Evolutionary conservation across 2,329 filamentous ascomycete genomes (phyloP), one percentile per base, ranked within the genome.

Genomic region (Botryosphaeria dothidea): DNA sequence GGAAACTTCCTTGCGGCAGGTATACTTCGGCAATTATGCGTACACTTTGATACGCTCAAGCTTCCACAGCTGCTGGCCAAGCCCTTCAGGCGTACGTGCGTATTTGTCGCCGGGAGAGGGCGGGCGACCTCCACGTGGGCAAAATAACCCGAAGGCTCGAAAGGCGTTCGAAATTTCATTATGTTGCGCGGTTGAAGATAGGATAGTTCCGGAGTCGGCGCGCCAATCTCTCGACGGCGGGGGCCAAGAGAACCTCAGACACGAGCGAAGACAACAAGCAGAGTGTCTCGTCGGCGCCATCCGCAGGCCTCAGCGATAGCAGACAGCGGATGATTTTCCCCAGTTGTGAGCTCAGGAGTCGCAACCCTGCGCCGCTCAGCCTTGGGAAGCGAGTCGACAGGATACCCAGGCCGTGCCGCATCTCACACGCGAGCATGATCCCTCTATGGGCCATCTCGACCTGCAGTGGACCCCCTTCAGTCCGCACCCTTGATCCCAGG

Each of bases 381-480:
- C 21, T 11, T 34, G 17, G 49, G 27, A 52, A n/a, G 51, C 31
- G 51, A 38, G 31, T 21, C 19, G 15, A 13, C 48, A 19, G 15
- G 48, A 51, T 17, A 3, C 23, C 1, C 19, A 17, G 23, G 36
- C 23, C 36, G 15, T 25, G 48, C 11, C 48, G 29, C 27, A 34
- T 23, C 17, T 36, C 9, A 25, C 56, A 60, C 56, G 56, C 56
- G 38, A 60, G 56, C 56, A 60, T n/a, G 25, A 46, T 48, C 56
- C 56, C 27, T 46, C 34, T 25, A 17, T 15, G 56, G 41, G 29
- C 23, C 11, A 19, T 23, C 11, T 19, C 23, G 34, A 31, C 23
- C 54, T 58, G 54, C 34, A 41, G 54, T 45, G 54, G 56, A 25
- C 38, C 56, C 38, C 21, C 43, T 21, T 60, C 41, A 29, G 36